Evolutionary conservation across 805 yeast species (phyloP).

Genomic region (Priceomyces haplophilus): DNA sequence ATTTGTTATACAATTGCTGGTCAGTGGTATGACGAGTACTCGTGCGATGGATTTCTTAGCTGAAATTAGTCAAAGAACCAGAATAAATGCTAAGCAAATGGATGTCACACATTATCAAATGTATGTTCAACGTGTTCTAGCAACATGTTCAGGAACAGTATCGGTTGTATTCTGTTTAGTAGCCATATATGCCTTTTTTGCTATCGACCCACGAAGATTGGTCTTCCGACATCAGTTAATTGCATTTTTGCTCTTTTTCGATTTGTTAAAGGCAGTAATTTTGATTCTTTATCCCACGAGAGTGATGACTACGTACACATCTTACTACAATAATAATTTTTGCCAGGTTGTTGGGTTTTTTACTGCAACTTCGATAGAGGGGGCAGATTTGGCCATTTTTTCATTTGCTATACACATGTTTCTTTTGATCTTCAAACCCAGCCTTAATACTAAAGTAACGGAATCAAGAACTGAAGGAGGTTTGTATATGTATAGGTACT

Average conservation of each 20-base stretch:
- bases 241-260: conserved; percentile 64
- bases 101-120: conserved; percentile 15
- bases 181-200: conserved; percentile 57
- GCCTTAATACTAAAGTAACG: conserved; percentile 37
- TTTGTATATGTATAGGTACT: conserved; percentile 53
- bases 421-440: conserved; percentile 65
- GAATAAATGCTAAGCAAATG: background rate
- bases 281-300: conserved; percentile 68
- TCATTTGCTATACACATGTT: conserved; percentile 83
- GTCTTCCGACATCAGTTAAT: conserved; percentile 73
- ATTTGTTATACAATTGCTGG: background rate
- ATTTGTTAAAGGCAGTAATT: conserved; percentile 68
- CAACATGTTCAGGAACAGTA: conserved; percentile 36
- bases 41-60: background rate
- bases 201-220: conserved; percentile 60
- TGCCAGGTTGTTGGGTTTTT: conserved; percentile 75
- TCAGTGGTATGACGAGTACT: background rate
- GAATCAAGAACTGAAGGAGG: conserved; percentile 61
- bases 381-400: conserved; percentile 80
- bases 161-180: conserved; percentile 48
- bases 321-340: conserved; percentile 49
- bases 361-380: conserved; percentile 77
- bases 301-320: conserved; percentile 39
- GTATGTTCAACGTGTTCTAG: conserved; percentile 33
- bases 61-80: background rate